phyloP scores from a whole-genome alignment of 345 rosid species.

The Psidium guajava region DNA sequence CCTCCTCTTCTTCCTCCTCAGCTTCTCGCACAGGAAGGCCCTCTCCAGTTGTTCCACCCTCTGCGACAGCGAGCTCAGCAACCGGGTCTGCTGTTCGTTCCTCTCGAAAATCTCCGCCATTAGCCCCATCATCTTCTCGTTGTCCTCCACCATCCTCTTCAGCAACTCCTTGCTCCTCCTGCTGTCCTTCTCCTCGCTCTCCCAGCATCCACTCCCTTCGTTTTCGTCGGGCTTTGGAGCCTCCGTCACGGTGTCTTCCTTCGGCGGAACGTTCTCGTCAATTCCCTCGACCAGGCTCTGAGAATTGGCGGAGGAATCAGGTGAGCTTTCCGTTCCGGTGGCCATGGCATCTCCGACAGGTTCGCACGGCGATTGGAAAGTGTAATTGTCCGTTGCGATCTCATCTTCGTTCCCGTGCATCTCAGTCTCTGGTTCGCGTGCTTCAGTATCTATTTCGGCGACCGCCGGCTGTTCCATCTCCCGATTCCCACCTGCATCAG shows the following conservation, averaged over 20 bases:
- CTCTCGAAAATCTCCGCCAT: conserved; percentile 35
- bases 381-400: not conserved
- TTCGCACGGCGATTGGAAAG: not conserved
- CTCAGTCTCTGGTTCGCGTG: not conserved
- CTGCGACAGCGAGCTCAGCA: conserved; percentile 27
- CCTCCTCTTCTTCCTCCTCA: conserved; percentile 30
- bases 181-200: not conserved
- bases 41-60: conserved; percentile 53
- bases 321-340: not conserved
- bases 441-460: not conserved
- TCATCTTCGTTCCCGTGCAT: not conserved
- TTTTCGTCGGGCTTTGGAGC: not conserved
- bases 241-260: not conserved
- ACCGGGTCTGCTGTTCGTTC: conserved; percentile 33
- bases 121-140: conserved; percentile 41
- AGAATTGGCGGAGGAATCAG: not conserved
- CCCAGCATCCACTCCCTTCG: not conserved
- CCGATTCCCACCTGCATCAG: not conserved
- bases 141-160: conserved; percentile 48
- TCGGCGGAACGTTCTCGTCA: not conserved
- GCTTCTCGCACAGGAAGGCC: conserved; percentile 31
- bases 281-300: not conserved
- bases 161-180: conserved; percentile 18
- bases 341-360: not conserved
- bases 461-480: not conserved